A percentile compares a stretch with the other conserved stretches of the same genome.
phyloP scores from a whole-genome alignment of 306 rosid species.

The Cicer chorassanicum region DNA sequence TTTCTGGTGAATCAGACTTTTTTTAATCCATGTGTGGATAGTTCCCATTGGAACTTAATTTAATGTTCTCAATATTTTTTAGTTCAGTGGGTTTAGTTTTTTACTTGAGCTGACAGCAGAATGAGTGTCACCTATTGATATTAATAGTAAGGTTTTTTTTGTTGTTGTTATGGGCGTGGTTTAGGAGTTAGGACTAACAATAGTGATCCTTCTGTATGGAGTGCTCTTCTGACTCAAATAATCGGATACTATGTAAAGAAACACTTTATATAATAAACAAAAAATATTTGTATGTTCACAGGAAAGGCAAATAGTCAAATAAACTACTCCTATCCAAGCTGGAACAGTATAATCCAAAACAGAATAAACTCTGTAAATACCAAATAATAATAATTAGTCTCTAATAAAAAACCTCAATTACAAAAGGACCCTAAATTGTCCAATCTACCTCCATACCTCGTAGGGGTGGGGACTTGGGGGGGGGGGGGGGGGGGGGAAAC shows the following conservation, averaged over 20 bases:
- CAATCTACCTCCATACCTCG: not conserved
- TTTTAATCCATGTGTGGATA: not conserved
- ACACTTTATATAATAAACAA: too few species aligned
- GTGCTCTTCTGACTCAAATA: not conserved
- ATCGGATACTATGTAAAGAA: too few species aligned
- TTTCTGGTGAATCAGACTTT: too few species aligned
- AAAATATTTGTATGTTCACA: not conserved
- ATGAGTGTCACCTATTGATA: constrained; percentile 7
- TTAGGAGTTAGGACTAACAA: constrained; percentile 22
- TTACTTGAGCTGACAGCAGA: constrained; percentile 9
- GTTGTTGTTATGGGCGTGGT: not conserved
- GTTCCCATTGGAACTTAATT: constrained; percentile 7
- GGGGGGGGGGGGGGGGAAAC: not conserved
- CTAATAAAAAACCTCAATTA: not conserved
- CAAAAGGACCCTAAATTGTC: not conserved
- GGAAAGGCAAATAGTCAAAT: not conserved
- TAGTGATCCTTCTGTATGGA: not conserved
- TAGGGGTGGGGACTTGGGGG: not conserved
- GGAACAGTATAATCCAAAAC: not conserved
- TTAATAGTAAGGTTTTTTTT: not conserved
- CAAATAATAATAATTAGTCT: not conserved
- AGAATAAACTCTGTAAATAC: not conserved
- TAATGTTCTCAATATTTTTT: constrained; percentile 6
- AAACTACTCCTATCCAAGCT: not conserved
- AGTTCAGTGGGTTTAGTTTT: constrained; percentile 8